Conservation (phyloP, 257 asterid genomes). For the Craterostigma plantagineum region DNA sequence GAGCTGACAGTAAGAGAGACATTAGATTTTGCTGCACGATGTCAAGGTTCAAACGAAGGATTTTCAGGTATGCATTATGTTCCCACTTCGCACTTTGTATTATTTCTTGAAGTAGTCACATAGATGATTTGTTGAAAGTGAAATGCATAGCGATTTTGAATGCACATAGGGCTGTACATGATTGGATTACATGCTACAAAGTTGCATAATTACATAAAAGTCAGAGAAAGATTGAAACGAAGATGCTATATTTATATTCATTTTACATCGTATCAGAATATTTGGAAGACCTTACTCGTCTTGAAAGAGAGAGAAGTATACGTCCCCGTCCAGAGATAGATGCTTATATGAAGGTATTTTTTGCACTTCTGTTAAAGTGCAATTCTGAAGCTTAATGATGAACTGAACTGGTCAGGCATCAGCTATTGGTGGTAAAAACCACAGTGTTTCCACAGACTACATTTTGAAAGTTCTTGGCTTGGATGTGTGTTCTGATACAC, state of each 20-base stretch:
- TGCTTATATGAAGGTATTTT: slow-evolving; percentile 69
- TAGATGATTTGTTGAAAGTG: too few species aligned
- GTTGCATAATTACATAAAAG: too few species aligned
- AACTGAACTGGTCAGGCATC: slow-evolving; percentile 36
- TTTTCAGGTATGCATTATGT: slow-evolving; percentile 30
- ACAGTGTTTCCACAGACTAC: slow-evolving; percentile 69
- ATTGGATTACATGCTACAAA: too few species aligned
- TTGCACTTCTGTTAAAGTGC: neutral
- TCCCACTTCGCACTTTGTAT: neutral
- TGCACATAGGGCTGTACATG: neutral
- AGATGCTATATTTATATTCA: neutral
- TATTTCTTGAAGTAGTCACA: too few species aligned
- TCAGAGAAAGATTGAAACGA: neutral
- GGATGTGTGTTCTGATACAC: slow-evolving; percentile 67
- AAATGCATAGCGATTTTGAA: too few species aligned
- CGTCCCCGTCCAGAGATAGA: slow-evolving; percentile 74
- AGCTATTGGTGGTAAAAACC: slow-evolving; percentile 50
- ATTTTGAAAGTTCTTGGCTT: slow-evolving; percentile 77
- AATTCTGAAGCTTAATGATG: too few species aligned
- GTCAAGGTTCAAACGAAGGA: slow-evolving; percentile 72
- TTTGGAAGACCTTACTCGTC: slow-evolving; percentile 45
- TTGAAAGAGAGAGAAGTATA: slow-evolving; percentile 48
- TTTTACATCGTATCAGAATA: slow-evolving; percentile 40
- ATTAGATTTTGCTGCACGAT: slow-evolving; percentile 79
- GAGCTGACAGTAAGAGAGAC: slow-evolving; percentile 90